These are phyloP conservation scores for Tubosaeta brunneosetosa DNA, from an alignment of 768 basidiomycete genomes.

Conservation along the genomic window DNA sequence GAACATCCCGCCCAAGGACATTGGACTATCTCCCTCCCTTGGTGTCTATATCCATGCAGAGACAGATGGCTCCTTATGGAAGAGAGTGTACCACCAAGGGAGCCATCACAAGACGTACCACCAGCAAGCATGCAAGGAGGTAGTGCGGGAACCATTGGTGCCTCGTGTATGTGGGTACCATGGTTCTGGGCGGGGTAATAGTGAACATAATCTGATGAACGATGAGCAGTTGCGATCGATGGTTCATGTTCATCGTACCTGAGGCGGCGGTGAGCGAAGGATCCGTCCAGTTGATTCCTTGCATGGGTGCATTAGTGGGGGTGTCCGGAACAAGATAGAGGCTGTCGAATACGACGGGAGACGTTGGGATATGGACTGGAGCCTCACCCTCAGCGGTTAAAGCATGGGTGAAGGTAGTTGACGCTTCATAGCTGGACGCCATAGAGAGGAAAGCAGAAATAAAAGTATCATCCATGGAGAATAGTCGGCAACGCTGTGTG, in stretches of 20 bases:
- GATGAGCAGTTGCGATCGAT: not conserved
- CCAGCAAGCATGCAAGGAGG: not conserved
- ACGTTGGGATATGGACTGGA: not conserved
- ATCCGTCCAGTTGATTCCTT: not conserved
- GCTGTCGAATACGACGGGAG: not conserved
- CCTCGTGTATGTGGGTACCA: not conserved
- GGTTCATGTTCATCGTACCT: not conserved
- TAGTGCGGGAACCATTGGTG: not conserved
- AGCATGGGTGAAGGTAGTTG: not conserved
- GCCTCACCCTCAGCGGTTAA: not conserved
- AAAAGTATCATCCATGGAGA: not conserved
- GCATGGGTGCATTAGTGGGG: not conserved
- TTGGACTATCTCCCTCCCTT: not conserved
- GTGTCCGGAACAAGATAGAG: not conserved
- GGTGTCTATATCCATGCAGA: conserved; percentile 8
- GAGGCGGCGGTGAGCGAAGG: not conserved
- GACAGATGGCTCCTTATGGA: conserved; percentile 10
- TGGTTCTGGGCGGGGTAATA: not conserved
- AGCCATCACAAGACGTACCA: not conserved
- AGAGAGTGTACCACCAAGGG: not conserved
- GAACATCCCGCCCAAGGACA: conserved; percentile 12
- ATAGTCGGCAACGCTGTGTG: not conserved
- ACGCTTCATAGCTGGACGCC: not conserved
- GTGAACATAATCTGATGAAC: not conserved
- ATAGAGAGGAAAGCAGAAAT: not conserved